These are phyloP conservation scores for Collybiopsis confluens DNA, from an alignment of 768 basidiomycete species.

Conservation along the genomic window DNA sequence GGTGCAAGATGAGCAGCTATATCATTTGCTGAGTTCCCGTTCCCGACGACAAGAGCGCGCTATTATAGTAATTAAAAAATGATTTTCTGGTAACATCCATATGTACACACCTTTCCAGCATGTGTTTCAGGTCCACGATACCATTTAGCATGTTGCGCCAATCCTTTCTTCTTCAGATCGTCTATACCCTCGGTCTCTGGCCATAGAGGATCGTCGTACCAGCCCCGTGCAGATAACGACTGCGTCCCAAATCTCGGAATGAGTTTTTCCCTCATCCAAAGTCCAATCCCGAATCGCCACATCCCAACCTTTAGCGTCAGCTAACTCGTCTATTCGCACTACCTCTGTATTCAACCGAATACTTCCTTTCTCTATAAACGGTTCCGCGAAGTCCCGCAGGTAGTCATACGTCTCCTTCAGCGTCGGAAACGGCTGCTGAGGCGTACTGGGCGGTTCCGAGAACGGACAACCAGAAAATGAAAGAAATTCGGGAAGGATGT, in stretches of 20 bases:
- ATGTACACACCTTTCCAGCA: slow-evolving; percentile 24
- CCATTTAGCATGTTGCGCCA: slow-evolving; percentile 37
- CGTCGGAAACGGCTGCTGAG: slow-evolving; percentile 37
- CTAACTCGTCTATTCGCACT: slow-evolving; percentile 30
- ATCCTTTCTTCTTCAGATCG: slow-evolving; percentile 25
- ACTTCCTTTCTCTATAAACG: slow-evolving; percentile 23
- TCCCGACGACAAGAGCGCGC: slow-evolving; percentile 45
- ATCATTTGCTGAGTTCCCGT: slow-evolving; percentile 51
- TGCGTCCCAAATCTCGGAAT: slow-evolving; percentile 41
- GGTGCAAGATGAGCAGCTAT: slow-evolving; percentile 42
- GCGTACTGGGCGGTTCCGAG: slow-evolving; percentile 21
- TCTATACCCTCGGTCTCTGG: slow-evolving; percentile 40
- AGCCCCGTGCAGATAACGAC: slow-evolving; percentile 40
- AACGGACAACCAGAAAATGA: slow-evolving; percentile 34
- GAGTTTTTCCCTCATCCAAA: slow-evolving; percentile 7
- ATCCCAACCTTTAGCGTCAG: slow-evolving; percentile 30
- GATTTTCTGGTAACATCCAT: background rate
- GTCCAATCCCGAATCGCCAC: slow-evolving; percentile 35
- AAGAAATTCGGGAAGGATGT: slow-evolving; percentile 43
- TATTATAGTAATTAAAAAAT: slow-evolving; percentile 12
- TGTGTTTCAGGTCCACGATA: slow-evolving; percentile 37
- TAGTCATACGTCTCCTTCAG: slow-evolving; percentile 34
- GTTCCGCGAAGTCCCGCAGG: slow-evolving; percentile 30
- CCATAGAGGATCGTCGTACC: slow-evolving; percentile 43
- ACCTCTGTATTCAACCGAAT: slow-evolving; percentile 42